phyloP scores from a whole-genome alignment of 2,329 filamentous ascomycete species.

The Trematosphaeria pertusa region DNA sequence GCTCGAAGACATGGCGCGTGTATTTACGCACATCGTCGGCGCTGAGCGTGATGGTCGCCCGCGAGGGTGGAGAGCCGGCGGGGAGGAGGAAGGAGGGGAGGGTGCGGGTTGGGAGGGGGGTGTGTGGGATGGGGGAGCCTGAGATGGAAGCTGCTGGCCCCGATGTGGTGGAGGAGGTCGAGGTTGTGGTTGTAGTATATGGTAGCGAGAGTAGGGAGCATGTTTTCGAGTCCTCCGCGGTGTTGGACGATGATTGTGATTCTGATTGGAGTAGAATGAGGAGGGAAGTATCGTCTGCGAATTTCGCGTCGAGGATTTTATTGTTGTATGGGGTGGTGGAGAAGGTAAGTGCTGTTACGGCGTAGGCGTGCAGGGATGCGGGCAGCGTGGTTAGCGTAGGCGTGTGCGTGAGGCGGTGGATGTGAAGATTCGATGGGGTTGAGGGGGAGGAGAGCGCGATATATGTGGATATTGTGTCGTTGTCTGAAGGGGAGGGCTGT shows the following conservation, averaged over 20 bases:
- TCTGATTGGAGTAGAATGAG: constrained; percentile 62
- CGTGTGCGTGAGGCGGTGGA: constrained; percentile 44
- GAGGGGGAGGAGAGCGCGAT: constrained; percentile 26
- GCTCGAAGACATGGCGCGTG: constrained; percentile 57
- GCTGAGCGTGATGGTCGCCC: constrained; percentile 12
- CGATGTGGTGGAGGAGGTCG: constrained; percentile 4
- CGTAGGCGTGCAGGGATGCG: constrained; percentile 31
- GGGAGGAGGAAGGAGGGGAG: constrained; percentile 2
- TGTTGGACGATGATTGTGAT: constrained; percentile 35
- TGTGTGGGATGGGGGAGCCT: constrained; percentile 11
- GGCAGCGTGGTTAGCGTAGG: constrained; percentile 51
- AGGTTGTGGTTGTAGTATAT: constrained; percentile 18
- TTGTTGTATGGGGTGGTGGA: too few species aligned
- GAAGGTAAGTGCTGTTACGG: constrained; percentile 63
- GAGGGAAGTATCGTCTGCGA: constrained; percentile 68
- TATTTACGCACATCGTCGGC: constrained; percentile 21
- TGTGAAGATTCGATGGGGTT: constrained; percentile 16
- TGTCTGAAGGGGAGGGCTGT: constrained; percentile 3
- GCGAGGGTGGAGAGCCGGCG: too few species aligned
- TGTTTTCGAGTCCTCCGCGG: constrained; percentile 14
- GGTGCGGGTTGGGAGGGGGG: constrained; percentile 13
- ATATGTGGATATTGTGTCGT: constrained; percentile 31
- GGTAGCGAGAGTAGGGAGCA: constrained; percentile 24
- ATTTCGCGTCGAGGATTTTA: constrained; percentile 69
- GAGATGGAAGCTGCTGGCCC: constrained; percentile 1